Evolutionary conservation across 2,329 filamentous ascomycete genomes (phyloP), one percentile per base, ranked within the genome.

Genomic region (Aspergillus awamori): DNA sequence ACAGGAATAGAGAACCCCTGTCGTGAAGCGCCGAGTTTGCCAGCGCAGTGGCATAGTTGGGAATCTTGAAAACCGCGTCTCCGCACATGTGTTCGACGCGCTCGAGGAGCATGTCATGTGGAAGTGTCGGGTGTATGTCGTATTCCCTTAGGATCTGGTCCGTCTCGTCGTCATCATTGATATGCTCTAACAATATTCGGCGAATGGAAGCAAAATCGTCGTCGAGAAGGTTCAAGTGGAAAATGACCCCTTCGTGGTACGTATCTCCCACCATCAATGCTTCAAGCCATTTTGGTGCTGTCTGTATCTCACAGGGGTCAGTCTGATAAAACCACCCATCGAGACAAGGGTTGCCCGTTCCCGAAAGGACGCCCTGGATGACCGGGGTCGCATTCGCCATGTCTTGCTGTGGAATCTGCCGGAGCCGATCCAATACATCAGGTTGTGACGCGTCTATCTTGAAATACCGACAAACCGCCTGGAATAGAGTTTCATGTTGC

Each of bases 171-270:
- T 63, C 59, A 36, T 67, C 48, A 2, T 47, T 24, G 2, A 72
- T 63, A 24, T 63, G 20, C 4, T 56, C 33, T 13, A 45, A 36
- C 2, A 71, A 51, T 5, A 53, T 60, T 2, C 43, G 33, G 4
- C 61, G 66, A 30, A 71, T 59, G 1, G 58, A 62, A 1, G 60
- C 17, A 33, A 66, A 69, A 15, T 63, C 47, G 4, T 69, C 64
- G 1, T 66, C 57, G 10, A 67, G 47, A 2, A 72, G 54, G 43
- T 69, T 72, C 0, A 68, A 45, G 53, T 70, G 68, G 45, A 71
- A 72, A 26, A 72, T 70, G 8, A 71, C 41, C 6, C 69, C 69
- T 52, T 71, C 70, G 45, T 72, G 67, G 24, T 69, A 69, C 3
- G 63, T 67, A 60, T 72, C 69, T 2, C 69, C 68, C 26, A 71